Conservation (phyloP, 768 basidiomycete genomes). For the Polyporus arcularius region DNA sequence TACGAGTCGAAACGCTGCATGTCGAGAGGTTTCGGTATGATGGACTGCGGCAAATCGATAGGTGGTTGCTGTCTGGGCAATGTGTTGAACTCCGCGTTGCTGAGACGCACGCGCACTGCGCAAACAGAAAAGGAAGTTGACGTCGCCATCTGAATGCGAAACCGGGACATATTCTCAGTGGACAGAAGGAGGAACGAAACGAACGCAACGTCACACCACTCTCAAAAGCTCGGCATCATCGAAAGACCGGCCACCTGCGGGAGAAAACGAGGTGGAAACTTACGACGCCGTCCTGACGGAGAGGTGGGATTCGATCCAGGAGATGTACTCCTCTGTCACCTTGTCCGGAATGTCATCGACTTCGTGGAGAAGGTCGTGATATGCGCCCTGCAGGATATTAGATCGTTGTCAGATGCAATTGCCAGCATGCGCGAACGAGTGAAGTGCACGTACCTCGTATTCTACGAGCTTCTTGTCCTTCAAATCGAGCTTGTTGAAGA, state of each 20-base stretch:
- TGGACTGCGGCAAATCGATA: neutral
- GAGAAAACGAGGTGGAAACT: too few relatives aligned
- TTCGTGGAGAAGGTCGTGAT: conserved; percentile 74
- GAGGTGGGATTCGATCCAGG: conserved; percentile 46
- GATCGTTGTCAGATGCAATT: neutral
- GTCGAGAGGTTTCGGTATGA: neutral
- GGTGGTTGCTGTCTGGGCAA: neutral
- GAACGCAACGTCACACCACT: too few relatives aligned
- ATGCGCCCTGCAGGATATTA: conserved; percentile 50
- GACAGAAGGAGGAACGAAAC: too few relatives aligned
- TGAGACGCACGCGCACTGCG: too few relatives aligned
- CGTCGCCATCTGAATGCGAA: too few relatives aligned
- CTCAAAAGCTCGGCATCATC: too few relatives aligned
- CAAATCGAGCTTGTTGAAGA: conserved; percentile 51
- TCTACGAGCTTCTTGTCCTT: conserved; percentile 52
- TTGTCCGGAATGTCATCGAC: conserved; percentile 61
- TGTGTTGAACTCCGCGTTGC: too few relatives aligned
- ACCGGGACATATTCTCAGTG: too few relatives aligned
- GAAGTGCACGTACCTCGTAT: conserved; percentile 34
- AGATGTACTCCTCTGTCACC: conserved; percentile 49
- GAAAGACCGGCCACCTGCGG: too few relatives aligned
- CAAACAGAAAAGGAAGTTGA: too few relatives aligned
- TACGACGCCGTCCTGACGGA: too few relatives aligned
- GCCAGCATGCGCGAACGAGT: neutral
- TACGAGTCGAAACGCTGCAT: neutral